A percentile compares a stretch with the other conserved stretches of the same genome.
Evolutionary conservation across 108 stramenopile genomes (phyloP).

Genomic region (Poteriospumella lacustris): DNA sequence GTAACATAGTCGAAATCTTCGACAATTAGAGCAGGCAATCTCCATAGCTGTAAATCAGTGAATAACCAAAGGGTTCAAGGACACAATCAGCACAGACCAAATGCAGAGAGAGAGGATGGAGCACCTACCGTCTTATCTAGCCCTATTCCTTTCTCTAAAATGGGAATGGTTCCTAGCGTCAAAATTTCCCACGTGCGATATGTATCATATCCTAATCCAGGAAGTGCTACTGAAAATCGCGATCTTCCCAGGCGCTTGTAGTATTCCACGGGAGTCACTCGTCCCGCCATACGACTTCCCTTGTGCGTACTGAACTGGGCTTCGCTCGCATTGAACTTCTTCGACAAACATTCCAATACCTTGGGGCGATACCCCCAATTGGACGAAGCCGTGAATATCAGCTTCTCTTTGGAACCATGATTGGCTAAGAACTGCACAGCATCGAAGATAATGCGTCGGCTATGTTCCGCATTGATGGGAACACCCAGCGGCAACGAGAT

Average conservation of each 20-base stretch:
- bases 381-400: conserved; percentile 10
- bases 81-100: neutral
- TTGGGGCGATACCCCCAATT: neutral
- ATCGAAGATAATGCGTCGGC: neutral
- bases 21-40: conserved; percentile 10
- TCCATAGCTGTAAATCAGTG: conserved; percentile 7
- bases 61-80: neutral
- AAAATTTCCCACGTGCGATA: conserved; percentile 14
- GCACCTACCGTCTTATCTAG: neutral
- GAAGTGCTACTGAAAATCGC: neutral
- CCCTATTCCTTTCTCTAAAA: conserved; percentile 18
- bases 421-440: neutral
- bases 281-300: neutral
- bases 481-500: neutral
- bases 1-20: conserved; percentile 4
- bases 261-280: neutral
- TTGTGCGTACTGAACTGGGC: neutral
- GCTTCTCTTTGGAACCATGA: neutral
- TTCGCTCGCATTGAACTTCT: neutral
- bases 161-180: neutral
- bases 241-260: neutral
- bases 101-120: neutral
- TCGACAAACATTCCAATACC: neutral
- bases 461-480: neutral
- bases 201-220: conserved; percentile 31